Evolutionary conservation across 345 rosid genomes (phyloP).

Genomic region (Salix dunnii): DNA sequence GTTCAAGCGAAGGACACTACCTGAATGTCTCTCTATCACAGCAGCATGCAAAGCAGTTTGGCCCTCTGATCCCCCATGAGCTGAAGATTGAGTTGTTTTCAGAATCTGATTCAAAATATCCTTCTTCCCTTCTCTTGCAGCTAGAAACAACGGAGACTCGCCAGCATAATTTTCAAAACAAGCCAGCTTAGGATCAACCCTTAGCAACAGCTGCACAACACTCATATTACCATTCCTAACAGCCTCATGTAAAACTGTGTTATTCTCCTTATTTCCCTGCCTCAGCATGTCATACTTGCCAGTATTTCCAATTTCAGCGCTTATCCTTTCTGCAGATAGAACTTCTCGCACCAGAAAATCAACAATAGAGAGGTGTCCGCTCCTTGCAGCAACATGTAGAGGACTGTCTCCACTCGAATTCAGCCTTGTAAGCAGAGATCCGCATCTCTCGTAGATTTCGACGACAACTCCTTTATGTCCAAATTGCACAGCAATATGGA

Average conservation of each 20-base stretch:
- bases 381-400: conserved; percentile 23
- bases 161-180: not conserved
- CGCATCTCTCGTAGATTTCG: conserved; percentile 9
- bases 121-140: not conserved
- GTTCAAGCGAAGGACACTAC: not conserved
- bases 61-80: not conserved
- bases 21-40: not conserved
- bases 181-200: not conserved
- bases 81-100: not conserved
- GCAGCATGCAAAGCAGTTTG: not conserved
- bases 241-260: not conserved
- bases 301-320: not conserved
- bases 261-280: not conserved
- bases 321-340: not conserved
- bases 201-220: not conserved
- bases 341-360: conserved; percentile 7
- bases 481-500: conserved; percentile 26
- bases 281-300: not conserved
- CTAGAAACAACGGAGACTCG: not conserved
- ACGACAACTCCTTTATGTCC: conserved; percentile 3
- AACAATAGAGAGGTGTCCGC: conserved; percentile 15
- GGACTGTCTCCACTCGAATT: conserved; percentile 26
- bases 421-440: conserved; percentile 8
- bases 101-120: not conserved
- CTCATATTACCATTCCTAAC: not conserved